Evolutionary conservation across 1,284 basidiomycete genomes (phyloP).

Genomic region (Leccinum subrobustum): DNA sequence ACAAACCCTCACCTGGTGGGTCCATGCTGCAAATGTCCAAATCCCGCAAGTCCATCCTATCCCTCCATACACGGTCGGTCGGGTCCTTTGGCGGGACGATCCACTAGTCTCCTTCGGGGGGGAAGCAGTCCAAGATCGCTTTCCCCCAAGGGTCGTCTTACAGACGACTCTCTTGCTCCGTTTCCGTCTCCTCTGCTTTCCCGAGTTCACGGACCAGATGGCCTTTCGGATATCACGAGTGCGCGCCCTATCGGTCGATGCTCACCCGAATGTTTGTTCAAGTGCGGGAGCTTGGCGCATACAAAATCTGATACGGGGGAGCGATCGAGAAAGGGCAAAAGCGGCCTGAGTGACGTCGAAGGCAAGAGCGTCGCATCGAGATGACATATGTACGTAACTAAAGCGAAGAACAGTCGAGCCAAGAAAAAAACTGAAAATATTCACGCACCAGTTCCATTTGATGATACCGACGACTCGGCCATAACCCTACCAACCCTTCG

Average conservation of each 20-base stretch:
- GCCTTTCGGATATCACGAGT: constrained; percentile 91
- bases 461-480: constrained; percentile 90
- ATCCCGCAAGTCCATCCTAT: constrained; percentile 86
- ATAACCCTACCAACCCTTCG: no score
- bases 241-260: constrained; percentile 87
- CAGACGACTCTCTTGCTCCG: constrained; percentile 92
- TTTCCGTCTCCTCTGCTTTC: constrained; percentile 90
- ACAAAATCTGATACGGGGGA: constrained; percentile 92
- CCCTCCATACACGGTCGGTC: constrained; percentile 68
- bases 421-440: constrained; percentile 33
- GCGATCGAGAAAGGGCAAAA: constrained; percentile 89
- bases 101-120: constrained; percentile 89
- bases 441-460: constrained; percentile 95
- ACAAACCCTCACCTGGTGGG: constrained; percentile 67
- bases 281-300: constrained; percentile 91
- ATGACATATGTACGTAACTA: background rate
- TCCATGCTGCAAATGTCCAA: constrained; percentile 96
- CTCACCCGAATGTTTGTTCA: constrained; percentile 74
- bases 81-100: constrained; percentile 81
- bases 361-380: background rate
- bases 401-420: constrained; percentile 4
- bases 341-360: constrained; percentile 58
- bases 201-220: constrained; percentile 96
- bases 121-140: constrained; percentile 91
- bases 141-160: constrained; percentile 95